Conservation (phyloP, 2,329 filamentous ascomycete genomes). For the Pestalotiopsis sp. region DNA sequence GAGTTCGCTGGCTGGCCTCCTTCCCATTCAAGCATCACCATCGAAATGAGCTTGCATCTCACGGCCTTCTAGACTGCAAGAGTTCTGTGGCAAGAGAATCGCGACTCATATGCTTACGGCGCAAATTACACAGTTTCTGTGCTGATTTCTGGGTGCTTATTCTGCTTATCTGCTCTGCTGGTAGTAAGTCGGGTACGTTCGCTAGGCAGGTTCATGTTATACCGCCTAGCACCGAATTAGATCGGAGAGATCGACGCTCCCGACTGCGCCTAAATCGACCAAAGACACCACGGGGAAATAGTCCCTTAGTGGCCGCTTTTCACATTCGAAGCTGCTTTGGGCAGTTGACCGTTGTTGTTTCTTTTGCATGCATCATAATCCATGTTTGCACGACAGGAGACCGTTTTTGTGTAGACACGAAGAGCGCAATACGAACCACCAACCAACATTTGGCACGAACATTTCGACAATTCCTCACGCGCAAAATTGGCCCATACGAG, state of each 20-base stretch:
- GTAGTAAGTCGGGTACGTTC: not conserved
- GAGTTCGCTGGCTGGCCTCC: not conserved
- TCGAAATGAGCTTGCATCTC: not conserved
- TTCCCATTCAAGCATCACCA: not conserved
- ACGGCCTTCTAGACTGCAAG: not conserved
- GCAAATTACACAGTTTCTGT: not conserved
- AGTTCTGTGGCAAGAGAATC: not conserved
- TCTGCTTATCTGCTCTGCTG: not conserved
- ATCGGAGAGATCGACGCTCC: not conserved
- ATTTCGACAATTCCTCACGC: not conserved
- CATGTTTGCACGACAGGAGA: not conserved
- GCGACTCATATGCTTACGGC: not conserved
- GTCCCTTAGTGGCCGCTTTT: not conserved
- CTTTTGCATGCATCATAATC: not conserved
- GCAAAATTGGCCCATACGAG: not conserved
- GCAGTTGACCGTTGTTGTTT: not conserved
- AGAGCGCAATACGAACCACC: not conserved
- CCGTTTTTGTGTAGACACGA: not conserved
- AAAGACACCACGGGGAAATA: not conserved
- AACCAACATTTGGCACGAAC: not conserved
- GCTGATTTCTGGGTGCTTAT: not conserved
- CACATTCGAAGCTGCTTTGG: not conserved
- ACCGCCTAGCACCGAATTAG: not conserved
- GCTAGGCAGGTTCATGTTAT: not conserved
- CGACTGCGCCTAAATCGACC: not conserved